Base-by-base conservation (phyloP, 2,329 filamentous ascomycete species). In the Endoconidiophora polonica region DNA sequence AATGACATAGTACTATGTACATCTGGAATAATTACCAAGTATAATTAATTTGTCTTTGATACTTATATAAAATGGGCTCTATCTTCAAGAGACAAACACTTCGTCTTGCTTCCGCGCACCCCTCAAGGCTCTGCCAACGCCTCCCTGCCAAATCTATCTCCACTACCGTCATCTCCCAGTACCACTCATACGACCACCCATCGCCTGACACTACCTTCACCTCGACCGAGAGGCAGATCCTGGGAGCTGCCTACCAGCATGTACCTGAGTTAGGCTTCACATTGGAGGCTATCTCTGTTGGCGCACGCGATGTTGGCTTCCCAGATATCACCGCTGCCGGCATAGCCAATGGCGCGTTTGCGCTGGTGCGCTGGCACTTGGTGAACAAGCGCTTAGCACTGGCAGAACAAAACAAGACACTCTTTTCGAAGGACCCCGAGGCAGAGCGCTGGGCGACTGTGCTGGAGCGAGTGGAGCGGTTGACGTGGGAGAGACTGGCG, bases 211-310 rank as follows among this genome's bases (percentile, higher is more conserved):
- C 75, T 2, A 71, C 74, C 54, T 93, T 86, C 70, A 77, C 72
- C 60, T 64, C 70, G 55, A 72, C 74, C 62, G 86, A 95, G 69
- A 68, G 72, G 41, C 68, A 76, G 51, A 93, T 96, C 61, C 83
- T 98, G 55, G 73, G 81, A 43, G 78, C 86, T n/a, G 83, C 88
- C 16, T 77, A 91, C 58, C 62, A 67, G 26, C 83, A 94, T 62
- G 79, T 96, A 7, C 86, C 87, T 16, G 64, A 73, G 46, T 75
- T 86, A 62, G 91, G 91, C 61, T 98, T 96, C 71, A 85, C 86
- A 0, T 67, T 72, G 45, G 71, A 76, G 18, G 71, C 88, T 0
- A 72, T 98, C 7, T 74, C 76, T 41, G 74, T 83, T 20, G 91
- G 90, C 54, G 86, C 86, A 54, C 79, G 79, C 59, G 86, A 94